Evolutionary conservation across 164 flowering plant species (phyloP).

Genomic region (Piper betle): DNA sequence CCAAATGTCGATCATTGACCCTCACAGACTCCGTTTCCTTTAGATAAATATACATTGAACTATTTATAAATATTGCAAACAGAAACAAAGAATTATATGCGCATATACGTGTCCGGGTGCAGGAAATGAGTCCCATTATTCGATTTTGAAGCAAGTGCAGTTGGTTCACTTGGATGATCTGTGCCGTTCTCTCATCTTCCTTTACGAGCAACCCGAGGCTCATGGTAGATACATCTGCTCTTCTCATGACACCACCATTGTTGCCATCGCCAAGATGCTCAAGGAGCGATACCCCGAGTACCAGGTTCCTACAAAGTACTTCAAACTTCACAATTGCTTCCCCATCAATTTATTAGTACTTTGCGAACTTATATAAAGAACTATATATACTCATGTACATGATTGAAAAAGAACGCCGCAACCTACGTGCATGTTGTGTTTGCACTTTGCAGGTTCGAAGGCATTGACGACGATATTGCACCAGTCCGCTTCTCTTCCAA

Average conservation of each 20-base stretch:
- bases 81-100: background rate
- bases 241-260: conserved; percentile 42
- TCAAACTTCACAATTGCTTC: background rate
- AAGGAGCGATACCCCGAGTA: conserved; percentile 57
- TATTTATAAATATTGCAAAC: background rate
- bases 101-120: background rate
- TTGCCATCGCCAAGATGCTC: conserved; percentile 41
- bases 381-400: too few species aligned
- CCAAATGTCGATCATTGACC: too few species aligned
- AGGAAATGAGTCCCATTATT: conserved; percentile 66
- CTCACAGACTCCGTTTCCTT: too few species aligned
- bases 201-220: conserved; percentile 54
- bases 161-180: conserved; percentile 71
- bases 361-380: too few species aligned
- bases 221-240: conserved; percentile 78
- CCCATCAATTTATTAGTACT: background rate
- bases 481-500: conserved; percentile 42
- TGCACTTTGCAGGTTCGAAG: conserved; percentile 34
- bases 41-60: background rate
- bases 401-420: too few species aligned
- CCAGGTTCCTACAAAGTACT: conserved; percentile 44
- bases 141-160: conserved; percentile 64
- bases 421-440: too few species aligned
- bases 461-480: conserved; percentile 30
- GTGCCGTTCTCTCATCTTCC: conserved; percentile 50